Percentiles rank a stretch among this genome's conserved stretches.
These are phyloP conservation scores for Moesziomyces aphidis DNA, from an alignment of 1,284 basidiomycete genomes.

Conservation along the genomic window DNA sequence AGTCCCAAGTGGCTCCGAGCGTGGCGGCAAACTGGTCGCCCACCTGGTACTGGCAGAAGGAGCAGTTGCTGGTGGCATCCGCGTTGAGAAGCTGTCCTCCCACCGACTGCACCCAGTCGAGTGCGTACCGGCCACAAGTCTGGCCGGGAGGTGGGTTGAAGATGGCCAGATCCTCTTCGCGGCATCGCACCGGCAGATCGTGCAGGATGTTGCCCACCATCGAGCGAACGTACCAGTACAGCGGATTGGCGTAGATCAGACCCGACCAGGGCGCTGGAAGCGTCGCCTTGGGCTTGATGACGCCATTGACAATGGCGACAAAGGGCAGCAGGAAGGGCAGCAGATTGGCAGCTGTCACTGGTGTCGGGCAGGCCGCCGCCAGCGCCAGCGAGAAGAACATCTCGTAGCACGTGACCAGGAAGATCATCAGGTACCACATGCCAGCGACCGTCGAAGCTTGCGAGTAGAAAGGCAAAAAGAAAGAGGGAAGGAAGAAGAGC, in stretches of 20 bases:
- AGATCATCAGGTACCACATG: slow-evolving; percentile 59
- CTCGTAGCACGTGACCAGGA: slow-evolving; percentile 56
- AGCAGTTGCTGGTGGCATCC: slow-evolving; percentile 31
- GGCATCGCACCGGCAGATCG: slow-evolving; percentile 53
- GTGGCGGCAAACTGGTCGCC: slow-evolving; percentile 51
- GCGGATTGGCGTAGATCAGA: slow-evolving; percentile 57
- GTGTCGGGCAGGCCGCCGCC: slow-evolving; percentile 60
- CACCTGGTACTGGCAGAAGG: slow-evolving; percentile 48
- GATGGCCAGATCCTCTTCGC: slow-evolving; percentile 43
- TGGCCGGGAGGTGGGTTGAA: slow-evolving; percentile 54
- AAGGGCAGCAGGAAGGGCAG: slow-evolving; percentile 65
- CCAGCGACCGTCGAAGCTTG: slow-evolving; percentile 48
- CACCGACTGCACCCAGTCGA: slow-evolving; percentile 40
- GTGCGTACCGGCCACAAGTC: slow-evolving; percentile 52
- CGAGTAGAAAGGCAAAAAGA: slow-evolving; percentile 57
- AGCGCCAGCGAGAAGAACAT: slow-evolving; percentile 62
- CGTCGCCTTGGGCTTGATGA: slow-evolving; percentile 57
- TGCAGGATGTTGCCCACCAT: slow-evolving; percentile 59
- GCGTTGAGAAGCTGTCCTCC: slow-evolving; percentile 51
- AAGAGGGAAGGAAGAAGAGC: slow-evolving; percentile 64
- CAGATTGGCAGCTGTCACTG: slow-evolving; percentile 61
- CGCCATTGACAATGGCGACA: slow-evolving; percentile 68
- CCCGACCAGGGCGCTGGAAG: slow-evolving; percentile 57
- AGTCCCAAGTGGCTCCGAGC: slow-evolving; percentile 45
- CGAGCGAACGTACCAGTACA: slow-evolving; percentile 60